These are phyloP conservation scores for Daldinia childiae DNA, from an alignment of 495 filamentous ascomycete species.

Conservation along the genomic window DNA sequence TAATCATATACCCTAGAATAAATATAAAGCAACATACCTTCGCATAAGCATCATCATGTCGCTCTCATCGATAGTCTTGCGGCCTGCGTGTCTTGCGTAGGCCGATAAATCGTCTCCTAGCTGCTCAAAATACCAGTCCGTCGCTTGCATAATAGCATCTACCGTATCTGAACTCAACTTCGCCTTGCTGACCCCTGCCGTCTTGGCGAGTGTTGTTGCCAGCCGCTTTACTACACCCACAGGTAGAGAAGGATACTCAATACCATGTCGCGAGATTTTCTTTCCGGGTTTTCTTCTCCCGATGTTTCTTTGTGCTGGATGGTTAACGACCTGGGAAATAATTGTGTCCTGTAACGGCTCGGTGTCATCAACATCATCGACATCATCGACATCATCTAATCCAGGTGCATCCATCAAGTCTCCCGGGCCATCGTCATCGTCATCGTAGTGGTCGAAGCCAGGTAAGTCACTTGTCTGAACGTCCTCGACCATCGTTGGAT, in stretches of 20 bases:
- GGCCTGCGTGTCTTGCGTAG: slow-evolving; percentile 82
- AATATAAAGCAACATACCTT: slow-evolving; percentile 66
- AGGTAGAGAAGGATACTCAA: slow-evolving; percentile 78
- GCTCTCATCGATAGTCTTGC: slow-evolving; percentile 85
- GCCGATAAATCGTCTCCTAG: slow-evolving; percentile 77
- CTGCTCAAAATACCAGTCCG: slow-evolving; percentile 91
- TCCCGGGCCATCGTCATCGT: slow-evolving; percentile 36
- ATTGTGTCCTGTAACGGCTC: slow-evolving; percentile 35
- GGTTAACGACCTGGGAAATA: slow-evolving; percentile 43
- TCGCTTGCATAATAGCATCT: slow-evolving; percentile 76
- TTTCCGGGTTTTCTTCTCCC: slow-evolving; percentile 59
- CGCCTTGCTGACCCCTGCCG: slow-evolving; percentile 65
- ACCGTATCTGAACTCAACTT: slow-evolving; percentile 78
- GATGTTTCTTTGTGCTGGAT: slow-evolving; percentile 35
- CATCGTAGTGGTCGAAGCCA: slow-evolving; percentile 42
- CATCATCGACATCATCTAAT: slow-evolving; percentile 43
- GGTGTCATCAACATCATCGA: slow-evolving; percentile 32
- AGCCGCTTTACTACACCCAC: slow-evolving; percentile 75
- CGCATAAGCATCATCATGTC: slow-evolving; percentile 84
- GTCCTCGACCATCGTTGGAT: slow-evolving; percentile 23
- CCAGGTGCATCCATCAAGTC: slow-evolving; percentile 36
- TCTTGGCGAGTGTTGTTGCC: slow-evolving; percentile 73
- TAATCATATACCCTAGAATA: slow-evolving; percentile 37
- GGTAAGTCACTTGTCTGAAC: slow-evolving; percentile 28
- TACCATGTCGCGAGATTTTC: slow-evolving; percentile 75